Conservation (phyloP, 306 rosid species). For the Trifolium pratense region DNA sequence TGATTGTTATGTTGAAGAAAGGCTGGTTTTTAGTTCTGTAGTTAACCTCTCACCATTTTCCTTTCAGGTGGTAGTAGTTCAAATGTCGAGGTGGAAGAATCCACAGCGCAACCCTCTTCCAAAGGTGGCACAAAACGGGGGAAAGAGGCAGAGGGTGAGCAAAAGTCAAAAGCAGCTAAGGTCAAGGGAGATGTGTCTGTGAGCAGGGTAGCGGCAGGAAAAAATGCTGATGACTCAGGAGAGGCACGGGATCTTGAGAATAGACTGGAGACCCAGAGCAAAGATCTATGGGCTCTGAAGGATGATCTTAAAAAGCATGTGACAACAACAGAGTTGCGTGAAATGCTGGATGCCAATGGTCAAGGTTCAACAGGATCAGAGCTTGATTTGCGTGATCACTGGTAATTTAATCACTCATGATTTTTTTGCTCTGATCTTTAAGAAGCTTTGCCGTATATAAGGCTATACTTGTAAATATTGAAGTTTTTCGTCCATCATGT, state of each 20-base stretch:
- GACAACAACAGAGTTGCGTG: slow-evolving; percentile 74
- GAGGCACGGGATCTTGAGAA: slow-evolving; percentile 56
- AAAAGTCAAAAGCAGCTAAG: slow-evolving; percentile 70
- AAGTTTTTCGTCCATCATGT: slow-evolving; percentile 11
- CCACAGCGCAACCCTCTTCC: slow-evolving; percentile 48
- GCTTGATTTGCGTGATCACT: slow-evolving; percentile 90
- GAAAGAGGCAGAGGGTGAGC: slow-evolving; percentile 52
- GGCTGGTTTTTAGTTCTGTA: slow-evolving; percentile 35
- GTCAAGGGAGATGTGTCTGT: slow-evolving; percentile 62
- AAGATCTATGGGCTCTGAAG: slow-evolving; percentile 82
- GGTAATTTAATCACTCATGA: slow-evolving; percentile 54
- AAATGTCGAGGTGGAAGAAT: slow-evolving; percentile 47
- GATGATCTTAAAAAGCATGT: slow-evolving; percentile 84
- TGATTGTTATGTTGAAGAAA: slow-evolving; percentile 33
- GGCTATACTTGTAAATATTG: not conserved
- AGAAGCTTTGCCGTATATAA: slow-evolving; percentile 9
- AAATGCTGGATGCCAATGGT: slow-evolving; percentile 76
- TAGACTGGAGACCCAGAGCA: slow-evolving; percentile 74
- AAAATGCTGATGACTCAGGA: slow-evolving; percentile 39
- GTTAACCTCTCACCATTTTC: slow-evolving; percentile 38
- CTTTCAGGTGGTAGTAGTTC: slow-evolving; percentile 54
- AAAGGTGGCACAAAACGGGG: slow-evolving; percentile 73
- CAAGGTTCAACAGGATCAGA: slow-evolving; percentile 91
- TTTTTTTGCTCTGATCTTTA: slow-evolving; percentile 10
- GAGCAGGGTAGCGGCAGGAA: slow-evolving; percentile 49